phyloP scores from a whole-genome alignment of 2,329 filamentous ascomycete species.

The Pseudogymnoascus sp. region DNA sequence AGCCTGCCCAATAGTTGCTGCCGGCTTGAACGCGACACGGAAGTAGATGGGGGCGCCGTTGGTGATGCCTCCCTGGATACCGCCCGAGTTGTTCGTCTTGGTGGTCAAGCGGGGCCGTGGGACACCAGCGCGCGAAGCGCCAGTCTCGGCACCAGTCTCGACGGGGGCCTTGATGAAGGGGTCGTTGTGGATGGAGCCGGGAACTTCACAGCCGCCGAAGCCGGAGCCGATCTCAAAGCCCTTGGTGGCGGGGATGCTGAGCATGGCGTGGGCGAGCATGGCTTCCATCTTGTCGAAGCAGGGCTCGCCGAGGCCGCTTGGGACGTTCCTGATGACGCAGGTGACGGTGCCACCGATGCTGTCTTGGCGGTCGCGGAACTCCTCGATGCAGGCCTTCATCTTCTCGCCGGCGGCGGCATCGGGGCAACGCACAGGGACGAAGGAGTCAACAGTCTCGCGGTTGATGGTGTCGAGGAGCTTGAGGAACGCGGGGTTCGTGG shows the following conservation, averaged over 20 bases:
- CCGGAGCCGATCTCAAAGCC: constrained; percentile 94
- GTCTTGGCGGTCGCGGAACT: constrained; percentile 70
- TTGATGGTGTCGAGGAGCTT: constrained; percentile 63
- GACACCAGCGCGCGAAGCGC: constrained; percentile 36
- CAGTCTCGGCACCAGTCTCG: constrained; percentile 36
- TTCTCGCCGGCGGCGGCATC: constrained; percentile 52
- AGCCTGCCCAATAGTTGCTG: constrained; percentile 84
- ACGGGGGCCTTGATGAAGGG: constrained; percentile 56
- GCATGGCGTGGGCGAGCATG: constrained; percentile 83
- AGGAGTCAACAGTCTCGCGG: constrained; percentile 69
- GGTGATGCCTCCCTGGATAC: constrained; percentile 89
- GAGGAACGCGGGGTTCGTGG: constrained; percentile 72
- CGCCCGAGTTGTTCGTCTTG: constrained; percentile 90
- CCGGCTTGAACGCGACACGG: constrained; percentile 87
- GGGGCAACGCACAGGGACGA: constrained; percentile 83
- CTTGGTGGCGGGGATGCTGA: constrained; percentile 90
- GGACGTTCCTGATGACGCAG: constrained; percentile 82
- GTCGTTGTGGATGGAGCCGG: constrained; percentile 89
- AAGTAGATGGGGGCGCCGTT: constrained; percentile 95
- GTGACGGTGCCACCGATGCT: constrained; percentile 93
- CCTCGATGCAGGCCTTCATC: constrained; percentile 74
- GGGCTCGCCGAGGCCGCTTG: constrained; percentile 82
- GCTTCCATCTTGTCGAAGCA: constrained; percentile 96
- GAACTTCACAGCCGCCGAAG: constrained; percentile 77
- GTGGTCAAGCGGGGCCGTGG: constrained; percentile 62